Evolutionary conservation across 331 rosid species (phyloP).

Genomic region (Phaseolus coccineus): DNA sequence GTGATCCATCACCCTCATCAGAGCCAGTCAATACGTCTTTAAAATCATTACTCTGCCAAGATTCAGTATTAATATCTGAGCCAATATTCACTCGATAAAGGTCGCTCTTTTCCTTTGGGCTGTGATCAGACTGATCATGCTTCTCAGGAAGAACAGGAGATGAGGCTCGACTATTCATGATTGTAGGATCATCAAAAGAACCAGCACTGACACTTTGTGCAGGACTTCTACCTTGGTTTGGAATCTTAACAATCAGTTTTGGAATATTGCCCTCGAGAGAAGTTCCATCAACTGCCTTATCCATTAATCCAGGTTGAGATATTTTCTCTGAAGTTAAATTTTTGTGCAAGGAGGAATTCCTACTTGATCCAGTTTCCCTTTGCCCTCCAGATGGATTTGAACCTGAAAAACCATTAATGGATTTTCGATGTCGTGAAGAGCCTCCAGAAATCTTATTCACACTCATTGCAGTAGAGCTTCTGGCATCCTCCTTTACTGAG

Average conservation of each 20-base stretch:
- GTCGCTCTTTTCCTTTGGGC: constrained; percentile 58
- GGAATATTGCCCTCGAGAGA: constrained; percentile 62
- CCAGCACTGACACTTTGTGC: constrained; percentile 60
- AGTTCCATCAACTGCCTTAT: constrained; percentile 59
- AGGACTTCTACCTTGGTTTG: constrained; percentile 72
- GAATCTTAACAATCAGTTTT: constrained; percentile 72
- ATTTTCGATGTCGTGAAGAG: constrained; percentile 70
- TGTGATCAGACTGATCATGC: constrained; percentile 55
- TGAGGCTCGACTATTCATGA: constrained; percentile 62
- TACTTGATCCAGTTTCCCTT: constrained; percentile 61
- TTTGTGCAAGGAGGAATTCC: constrained; percentile 54
- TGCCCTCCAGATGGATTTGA: constrained; percentile 56
- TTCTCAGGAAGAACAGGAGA: constrained; percentile 61
- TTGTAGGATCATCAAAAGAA: constrained; percentile 63
- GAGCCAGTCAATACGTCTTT: constrained; percentile 61
- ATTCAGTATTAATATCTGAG: constrained; percentile 55
- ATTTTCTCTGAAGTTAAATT: constrained; percentile 57
- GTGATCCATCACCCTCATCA: constrained; percentile 64
- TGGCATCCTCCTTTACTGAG: constrained; percentile 72
- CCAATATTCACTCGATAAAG: constrained; percentile 51
- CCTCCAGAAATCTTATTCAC: constrained; percentile 62
- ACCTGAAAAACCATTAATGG: constrained; percentile 64
- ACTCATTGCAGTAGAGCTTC: constrained; percentile 77
- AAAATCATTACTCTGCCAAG: constrained; percentile 59
- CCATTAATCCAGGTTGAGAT: constrained; percentile 52